phyloP scores from a whole-genome alignment of 192 early-diverging fungal species.

The Backusella psychrophila region DNA sequence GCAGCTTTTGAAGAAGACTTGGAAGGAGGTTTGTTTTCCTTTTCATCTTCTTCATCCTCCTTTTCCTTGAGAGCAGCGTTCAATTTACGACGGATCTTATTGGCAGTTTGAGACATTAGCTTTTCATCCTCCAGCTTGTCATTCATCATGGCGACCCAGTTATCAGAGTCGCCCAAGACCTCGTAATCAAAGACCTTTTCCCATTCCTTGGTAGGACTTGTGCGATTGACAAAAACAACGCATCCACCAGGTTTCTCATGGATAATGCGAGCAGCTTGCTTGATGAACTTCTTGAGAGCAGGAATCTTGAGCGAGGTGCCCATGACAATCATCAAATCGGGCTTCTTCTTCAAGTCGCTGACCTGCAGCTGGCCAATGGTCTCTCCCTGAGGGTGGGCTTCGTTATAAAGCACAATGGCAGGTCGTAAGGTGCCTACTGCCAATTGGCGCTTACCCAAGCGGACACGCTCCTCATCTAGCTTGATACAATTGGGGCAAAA shows the following conservation, averaged over 20 bases:
- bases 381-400: conserved; percentile 75
- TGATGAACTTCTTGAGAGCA: conserved; percentile 73
- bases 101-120: conserved; percentile 12
- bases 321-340: conserved; percentile 83
- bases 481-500: conserved; percentile 52
- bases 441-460: conserved; percentile 72
- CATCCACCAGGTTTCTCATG: conserved; percentile 48
- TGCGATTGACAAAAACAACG: conserved; percentile 78
- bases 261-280: conserved; percentile 59
- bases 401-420: conserved; percentile 94
- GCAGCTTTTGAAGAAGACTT: neutral
- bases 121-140: conserved; percentile 8
- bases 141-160: conserved; percentile 39
- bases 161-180: conserved; percentile 67
- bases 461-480: conserved; percentile 43
- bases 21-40: conserved; percentile 1
- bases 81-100: neutral
- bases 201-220: conserved; percentile 70
- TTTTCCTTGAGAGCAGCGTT: neutral
- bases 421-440: conserved; percentile 81
- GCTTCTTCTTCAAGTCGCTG: conserved; percentile 52
- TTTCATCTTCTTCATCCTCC: neutral
- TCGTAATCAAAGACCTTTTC: conserved; percentile 76
- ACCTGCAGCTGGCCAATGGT: conserved; percentile 57
- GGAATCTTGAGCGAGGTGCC: conserved; percentile 87